Evolutionary conservation across 495 filamentous ascomycete genomes (phyloP).

Genomic region (Platismatia glauca): DNA sequence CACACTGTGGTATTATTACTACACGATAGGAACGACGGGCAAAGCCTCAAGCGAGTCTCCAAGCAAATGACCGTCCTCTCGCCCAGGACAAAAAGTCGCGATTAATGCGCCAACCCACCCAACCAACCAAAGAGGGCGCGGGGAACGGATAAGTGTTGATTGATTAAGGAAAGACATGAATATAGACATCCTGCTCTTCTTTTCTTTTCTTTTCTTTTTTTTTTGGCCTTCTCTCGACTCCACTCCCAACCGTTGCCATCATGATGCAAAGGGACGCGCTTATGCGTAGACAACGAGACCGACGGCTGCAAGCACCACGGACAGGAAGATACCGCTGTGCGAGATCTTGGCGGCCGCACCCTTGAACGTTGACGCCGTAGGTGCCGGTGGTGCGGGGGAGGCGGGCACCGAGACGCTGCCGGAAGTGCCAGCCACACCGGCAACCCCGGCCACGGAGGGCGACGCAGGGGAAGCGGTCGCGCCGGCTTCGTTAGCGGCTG

Average conservation of each 20-base stretch:
- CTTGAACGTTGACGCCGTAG: constrained; percentile 18
- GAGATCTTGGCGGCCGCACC: constrained; percentile 18
- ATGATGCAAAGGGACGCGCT: constrained; percentile 6
- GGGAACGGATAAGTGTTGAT: neutral
- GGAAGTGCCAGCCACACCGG: neutral
- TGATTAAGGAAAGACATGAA: constrained; percentile 18
- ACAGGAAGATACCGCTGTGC: constrained; percentile 3
- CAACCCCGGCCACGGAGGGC: constrained; percentile 31
- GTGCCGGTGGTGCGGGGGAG: constrained; percentile 18
- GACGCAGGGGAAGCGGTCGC: constrained; percentile 10
- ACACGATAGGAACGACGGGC: neutral
- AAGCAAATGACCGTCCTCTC: neutral
- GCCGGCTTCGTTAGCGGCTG: constrained; percentile 30
- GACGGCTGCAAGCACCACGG: constrained; percentile 17
- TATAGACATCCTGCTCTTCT: neutral
- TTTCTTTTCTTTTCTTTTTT: no score
- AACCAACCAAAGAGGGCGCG: neutral
- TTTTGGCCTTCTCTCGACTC: neutral
- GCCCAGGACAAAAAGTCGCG: neutral
- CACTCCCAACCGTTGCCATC: neutral
- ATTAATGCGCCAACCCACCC: constrained; percentile 4
- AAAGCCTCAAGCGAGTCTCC: neutral
- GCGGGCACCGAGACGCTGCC: constrained; percentile 11
- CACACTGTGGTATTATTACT: neutral
- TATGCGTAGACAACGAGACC: constrained; percentile 15